phyloP scores from a whole-genome alignment of 2,329 filamentous ascomycete species.

The Trichoderma asperellum region DNA sequence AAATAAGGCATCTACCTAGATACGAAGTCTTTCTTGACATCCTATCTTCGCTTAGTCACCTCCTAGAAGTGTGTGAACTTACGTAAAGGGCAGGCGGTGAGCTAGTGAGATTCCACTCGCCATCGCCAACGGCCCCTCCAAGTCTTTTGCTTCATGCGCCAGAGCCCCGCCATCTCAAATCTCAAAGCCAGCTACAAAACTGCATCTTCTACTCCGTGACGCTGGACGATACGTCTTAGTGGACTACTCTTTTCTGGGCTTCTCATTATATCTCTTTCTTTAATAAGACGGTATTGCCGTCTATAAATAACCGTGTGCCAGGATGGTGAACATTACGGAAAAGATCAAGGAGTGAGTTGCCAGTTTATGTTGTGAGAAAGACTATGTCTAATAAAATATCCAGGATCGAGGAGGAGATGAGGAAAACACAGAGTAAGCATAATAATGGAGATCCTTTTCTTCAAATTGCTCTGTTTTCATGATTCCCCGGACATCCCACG shows the following conservation, averaged over 20 bases:
- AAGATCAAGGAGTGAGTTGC: conserved; percentile 94
- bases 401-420: conserved; percentile 99
- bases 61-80: no score
- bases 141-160: conserved; percentile 6
- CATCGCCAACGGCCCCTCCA: conserved; percentile 5
- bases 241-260: background rate
- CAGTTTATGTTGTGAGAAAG: background rate
- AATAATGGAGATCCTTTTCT: background rate
- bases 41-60: no score
- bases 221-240: background rate
- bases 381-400: conserved; percentile 33
- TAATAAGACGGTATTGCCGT: conserved; percentile 38
- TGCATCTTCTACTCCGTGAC: background rate
- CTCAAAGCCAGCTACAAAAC: background rate
- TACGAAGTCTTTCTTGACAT: no score
- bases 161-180: conserved; percentile 22
- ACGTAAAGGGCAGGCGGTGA: conserved; percentile 36
- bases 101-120: background rate
- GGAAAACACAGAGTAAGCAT: conserved; percentile 88
- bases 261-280: background rate
- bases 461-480: background rate
- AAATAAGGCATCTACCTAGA: no score
- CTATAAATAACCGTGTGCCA: conserved; percentile 43
- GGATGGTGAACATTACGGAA: conserved; percentile 99
- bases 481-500: background rate